These are phyloP conservation scores for Abrus pulchellus DNA, from an alignment of 306 rosid species.

Conservation along the genomic window DNA sequence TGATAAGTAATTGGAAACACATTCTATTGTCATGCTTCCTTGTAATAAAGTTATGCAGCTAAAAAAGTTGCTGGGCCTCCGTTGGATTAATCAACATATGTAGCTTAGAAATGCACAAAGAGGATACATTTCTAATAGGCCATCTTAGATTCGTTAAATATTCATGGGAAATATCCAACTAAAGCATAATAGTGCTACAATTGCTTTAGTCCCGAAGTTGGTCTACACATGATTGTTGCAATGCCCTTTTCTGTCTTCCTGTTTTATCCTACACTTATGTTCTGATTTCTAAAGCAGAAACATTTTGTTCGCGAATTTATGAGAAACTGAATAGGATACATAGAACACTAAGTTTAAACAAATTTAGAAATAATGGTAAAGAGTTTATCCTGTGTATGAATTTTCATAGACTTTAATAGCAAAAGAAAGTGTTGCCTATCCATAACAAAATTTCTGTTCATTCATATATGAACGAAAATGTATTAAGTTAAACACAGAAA, in stretches of 20 bases:
- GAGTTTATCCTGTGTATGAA: too few relatives aligned
- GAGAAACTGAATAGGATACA: neutral
- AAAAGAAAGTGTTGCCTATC: too few relatives aligned
- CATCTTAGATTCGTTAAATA: neutral
- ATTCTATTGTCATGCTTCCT: slow-evolving; percentile 13
- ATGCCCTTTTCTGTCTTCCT: neutral
- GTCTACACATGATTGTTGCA: neutral
- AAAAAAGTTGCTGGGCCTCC: slow-evolving; percentile 10
- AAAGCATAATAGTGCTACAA: slow-evolving; percentile 1
- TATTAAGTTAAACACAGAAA: too few relatives aligned
- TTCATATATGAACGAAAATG: too few relatives aligned
- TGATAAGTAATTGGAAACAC: slow-evolving; percentile 3
- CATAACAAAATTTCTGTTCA: too few relatives aligned
- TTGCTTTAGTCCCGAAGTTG: neutral
- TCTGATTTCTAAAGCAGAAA: slow-evolving; percentile 4
- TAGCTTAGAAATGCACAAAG: slow-evolving; percentile 23
- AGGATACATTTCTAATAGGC: neutral
- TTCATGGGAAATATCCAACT: slow-evolving; percentile 5
- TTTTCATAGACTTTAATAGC: too few relatives aligned
- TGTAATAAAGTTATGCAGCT: neutral
- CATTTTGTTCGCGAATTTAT: neutral
- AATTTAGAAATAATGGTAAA: neutral
- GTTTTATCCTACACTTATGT: neutral
- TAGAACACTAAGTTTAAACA: neutral
- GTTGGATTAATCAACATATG: slow-evolving; percentile 24